Evolutionary conservation across 2,329 filamentous ascomycete genomes (phyloP), one percentile per base, ranked within the genome.

Genomic region (Fusarium falciforme): DNA sequence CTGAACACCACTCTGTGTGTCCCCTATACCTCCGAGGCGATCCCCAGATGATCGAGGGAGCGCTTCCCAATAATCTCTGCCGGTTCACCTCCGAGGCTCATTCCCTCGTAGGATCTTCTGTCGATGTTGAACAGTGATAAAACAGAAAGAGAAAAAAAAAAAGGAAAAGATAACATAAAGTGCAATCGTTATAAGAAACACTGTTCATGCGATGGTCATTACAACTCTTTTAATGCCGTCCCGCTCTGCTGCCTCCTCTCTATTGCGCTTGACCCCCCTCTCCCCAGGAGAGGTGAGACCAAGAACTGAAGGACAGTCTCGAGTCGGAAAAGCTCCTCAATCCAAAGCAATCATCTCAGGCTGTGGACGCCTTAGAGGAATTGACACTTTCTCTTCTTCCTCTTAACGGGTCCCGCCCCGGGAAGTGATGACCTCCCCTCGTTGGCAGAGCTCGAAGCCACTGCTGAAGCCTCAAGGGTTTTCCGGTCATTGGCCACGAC

Each of bases 301-400:
- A 69, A 69, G 68, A 70, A 64, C 54, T 49, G 57, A 64, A 62
- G 68, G 67, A 55, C 60, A 69, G 67, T 64, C 58, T 54, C 49
- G 67, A 60, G 64, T n/a, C 64, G 72, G 60, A 54, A 67, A 66
- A 69, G 62, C 64, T 68, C 67, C 61, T 69, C 63, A 55, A 74
- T 74, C 58, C 65, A 63, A 69, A 74, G 66, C 59, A 72, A 68
- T 70, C 55, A 66, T 66, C 63, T 66, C 61, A 36, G 38, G 69
- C 55, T 25, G 29, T 58, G 59, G 55, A 66, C 67, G 63, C 70
- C 82, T 90, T 87, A 97, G 81, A 97, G 87, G 83, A 96, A 90
- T 82, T 89, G 90, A 87, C 94, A 97, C 83, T 89, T 93, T 86
- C 92, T 92, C 89, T 93, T 95, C 91, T 94, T 96, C 87, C 92